Conservation (phyloP, 163 green algal genomes). For the Scenedesmus sp. region DNA sequence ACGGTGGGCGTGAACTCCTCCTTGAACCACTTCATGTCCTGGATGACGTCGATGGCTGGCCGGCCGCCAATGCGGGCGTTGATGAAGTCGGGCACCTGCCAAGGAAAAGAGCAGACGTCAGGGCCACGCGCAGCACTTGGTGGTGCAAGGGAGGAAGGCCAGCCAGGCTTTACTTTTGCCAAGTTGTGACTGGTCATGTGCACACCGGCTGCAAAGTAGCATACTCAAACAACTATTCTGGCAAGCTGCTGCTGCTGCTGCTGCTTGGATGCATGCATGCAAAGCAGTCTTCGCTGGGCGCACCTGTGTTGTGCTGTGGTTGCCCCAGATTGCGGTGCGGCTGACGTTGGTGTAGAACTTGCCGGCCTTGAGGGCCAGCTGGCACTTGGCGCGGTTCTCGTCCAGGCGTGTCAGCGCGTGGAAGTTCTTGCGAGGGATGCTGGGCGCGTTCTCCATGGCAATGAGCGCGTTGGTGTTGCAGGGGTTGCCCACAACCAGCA, state of each 20-base stretch:
- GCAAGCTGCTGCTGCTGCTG: background rate
- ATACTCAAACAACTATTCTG: background rate
- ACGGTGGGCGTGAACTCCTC: constrained; percentile 92
- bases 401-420: constrained; percentile 92
- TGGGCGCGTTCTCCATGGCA: constrained; percentile 79
- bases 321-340: constrained; percentile 72
- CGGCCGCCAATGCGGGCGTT: constrained; percentile 91
- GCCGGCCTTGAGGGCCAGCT: constrained; percentile 90
- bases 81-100: constrained; percentile 93
- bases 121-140: too few relatives aligned
- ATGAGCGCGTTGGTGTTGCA: constrained; percentile 97
- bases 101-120: too few relatives aligned
- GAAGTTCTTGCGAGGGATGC: constrained; percentile 76
- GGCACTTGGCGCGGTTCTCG: constrained; percentile 96
- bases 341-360: constrained; percentile 92
- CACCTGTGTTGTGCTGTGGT: constrained; percentile 55
- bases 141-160: too few relatives aligned
- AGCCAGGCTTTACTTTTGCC: too few relatives aligned
- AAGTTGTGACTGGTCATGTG: too few relatives aligned
- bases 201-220: background rate
- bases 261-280: background rate
- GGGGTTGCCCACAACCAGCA: constrained; percentile 96
- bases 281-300: background rate
- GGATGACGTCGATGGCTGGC: constrained; percentile 85
- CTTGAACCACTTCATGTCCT: constrained; percentile 88